phyloP scores from a whole-genome alignment of 2,329 filamentous ascomycete genomes.

The Pestalotiopsis sp. region DNA sequence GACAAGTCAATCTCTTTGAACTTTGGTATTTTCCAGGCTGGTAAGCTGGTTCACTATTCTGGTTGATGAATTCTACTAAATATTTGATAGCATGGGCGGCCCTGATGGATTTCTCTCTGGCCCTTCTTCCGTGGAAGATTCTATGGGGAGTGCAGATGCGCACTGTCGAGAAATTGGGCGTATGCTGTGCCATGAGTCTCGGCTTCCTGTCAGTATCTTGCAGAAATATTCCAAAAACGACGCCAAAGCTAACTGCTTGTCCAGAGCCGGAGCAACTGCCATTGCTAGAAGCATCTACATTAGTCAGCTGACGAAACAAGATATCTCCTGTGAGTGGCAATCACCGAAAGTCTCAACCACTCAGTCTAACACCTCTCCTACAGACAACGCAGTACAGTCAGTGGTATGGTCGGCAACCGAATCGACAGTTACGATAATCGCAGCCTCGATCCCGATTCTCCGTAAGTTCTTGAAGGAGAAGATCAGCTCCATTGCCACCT shows the following conservation, averaged over 20 bases:
- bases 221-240: neutral
- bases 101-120: neutral
- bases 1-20: neutral
- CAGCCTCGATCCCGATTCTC: neutral
- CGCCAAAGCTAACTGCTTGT: neutral
- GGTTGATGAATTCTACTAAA: neutral
- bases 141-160: neutral
- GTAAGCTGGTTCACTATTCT: neutral
- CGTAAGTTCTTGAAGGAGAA: neutral
- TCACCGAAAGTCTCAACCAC: neutral
- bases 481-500: neutral
- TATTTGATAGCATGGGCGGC: neutral
- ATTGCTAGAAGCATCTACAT: neutral
- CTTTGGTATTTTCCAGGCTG: neutral
- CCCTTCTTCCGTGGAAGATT: conserved; percentile 1
- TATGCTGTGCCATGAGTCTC: neutral
- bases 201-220: neutral
- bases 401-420: neutral
- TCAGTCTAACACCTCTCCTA: neutral
- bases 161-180: neutral
- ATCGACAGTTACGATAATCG: neutral
- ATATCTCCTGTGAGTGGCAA: neutral
- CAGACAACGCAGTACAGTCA: neutral
- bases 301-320: neutral
- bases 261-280: neutral